Evolutionary conservation across 148 eudicot species (phyloP).

Genomic region (Selenicereus undatus): DNA sequence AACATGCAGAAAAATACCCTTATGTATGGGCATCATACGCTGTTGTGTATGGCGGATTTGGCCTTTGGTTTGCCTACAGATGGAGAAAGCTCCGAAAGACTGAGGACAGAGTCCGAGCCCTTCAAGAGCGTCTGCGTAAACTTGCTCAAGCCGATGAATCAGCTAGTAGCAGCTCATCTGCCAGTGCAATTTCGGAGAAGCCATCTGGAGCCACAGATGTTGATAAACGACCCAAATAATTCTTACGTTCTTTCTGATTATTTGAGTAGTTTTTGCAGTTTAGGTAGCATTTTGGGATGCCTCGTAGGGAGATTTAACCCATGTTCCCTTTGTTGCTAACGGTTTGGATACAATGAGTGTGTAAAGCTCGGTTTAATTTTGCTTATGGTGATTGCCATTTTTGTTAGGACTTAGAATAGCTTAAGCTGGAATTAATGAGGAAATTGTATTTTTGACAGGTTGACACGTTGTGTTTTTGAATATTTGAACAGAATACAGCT

Average conservation of each 20-base stretch:
- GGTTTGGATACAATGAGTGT: background rate
- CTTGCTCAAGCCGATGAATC: conserved; percentile 53
- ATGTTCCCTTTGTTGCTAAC: background rate
- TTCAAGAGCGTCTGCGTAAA: conserved; percentile 63
- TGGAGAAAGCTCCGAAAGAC: conserved; percentile 73
- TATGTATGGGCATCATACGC: conserved; percentile 83
- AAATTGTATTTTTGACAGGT: background rate
- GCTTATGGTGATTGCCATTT: background rate
- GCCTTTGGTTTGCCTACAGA: conserved; percentile 71
- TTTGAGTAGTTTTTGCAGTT: background rate
- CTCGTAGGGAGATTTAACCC: background rate
- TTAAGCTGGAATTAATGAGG: background rate
- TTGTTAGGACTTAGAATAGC: background rate
- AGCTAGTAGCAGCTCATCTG: conserved; percentile 21
- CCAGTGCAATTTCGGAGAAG: conserved; percentile 29
- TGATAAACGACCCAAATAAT: conserved; percentile 34
- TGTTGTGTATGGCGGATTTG: conserved; percentile 78
- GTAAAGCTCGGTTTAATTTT: background rate
- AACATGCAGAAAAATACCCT: conserved; percentile 72
- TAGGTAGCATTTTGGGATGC: background rate
- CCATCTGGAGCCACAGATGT: conserved; percentile 22
- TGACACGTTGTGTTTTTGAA: background rate
- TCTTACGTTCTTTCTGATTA: background rate
- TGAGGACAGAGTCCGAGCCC: conserved; percentile 71
- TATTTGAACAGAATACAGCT: background rate